These are phyloP conservation scores for Neurospora terricola DNA, from an alignment of 495 filamentous ascomycete genomes.

Conservation along the genomic window DNA sequence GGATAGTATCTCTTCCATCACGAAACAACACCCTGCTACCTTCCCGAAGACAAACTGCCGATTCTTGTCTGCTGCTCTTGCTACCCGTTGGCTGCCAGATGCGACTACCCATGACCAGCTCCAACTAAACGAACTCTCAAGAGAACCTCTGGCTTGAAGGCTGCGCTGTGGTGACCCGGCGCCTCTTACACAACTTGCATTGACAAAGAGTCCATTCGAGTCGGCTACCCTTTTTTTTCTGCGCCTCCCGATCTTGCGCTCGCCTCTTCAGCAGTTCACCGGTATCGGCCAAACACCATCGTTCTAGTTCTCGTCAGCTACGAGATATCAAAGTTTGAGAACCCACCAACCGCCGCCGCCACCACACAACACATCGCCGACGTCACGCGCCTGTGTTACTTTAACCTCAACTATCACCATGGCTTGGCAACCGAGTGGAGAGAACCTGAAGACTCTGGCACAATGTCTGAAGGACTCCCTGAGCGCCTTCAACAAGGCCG, in stretches of 20 bases:
- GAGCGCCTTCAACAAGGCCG: conserved; percentile 62
- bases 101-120: conserved; percentile 4
- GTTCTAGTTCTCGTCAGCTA: not conserved
- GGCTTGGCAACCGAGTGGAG: conserved; percentile 87
- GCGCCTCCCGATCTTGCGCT: not conserved
- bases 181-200: not conserved
- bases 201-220: not conserved
- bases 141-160: not conserved
- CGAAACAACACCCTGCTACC: not conserved
- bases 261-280: conserved; percentile 1
- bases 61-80: conserved; percentile 6
- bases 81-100: conserved; percentile 1
- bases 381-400: not conserved
- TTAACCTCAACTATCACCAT: conserved; percentile 35
- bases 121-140: conserved; percentile 1
- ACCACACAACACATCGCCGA: conserved; percentile 1
- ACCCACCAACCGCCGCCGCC: conserved; percentile 4
- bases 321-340: not conserved
- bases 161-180: conserved; percentile 1
- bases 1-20: not conserved
- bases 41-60: not conserved
- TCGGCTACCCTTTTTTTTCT: not conserved
- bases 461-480: conserved; percentile 86
- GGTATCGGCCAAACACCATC: not conserved
- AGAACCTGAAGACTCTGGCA: conserved; percentile 79